A percentile compares a stretch with the other conserved stretches of the same genome.
These are phyloP conservation scores for Prunus persica DNA, from an alignment of 306 rosid genomes.

Conservation along the genomic window DNA sequence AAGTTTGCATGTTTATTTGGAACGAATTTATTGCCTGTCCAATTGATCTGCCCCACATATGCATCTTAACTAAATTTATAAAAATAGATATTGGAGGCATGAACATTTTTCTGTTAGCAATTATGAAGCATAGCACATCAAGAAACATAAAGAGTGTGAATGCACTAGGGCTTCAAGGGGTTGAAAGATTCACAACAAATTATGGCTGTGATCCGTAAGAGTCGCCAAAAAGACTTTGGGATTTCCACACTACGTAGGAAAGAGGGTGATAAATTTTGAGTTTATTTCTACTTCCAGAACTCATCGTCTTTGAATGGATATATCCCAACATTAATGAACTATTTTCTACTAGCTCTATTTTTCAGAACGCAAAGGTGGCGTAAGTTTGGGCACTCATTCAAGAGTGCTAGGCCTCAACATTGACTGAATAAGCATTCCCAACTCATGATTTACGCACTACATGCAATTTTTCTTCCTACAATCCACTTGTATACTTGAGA, in stretches of 20 bases:
- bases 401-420: not conserved
- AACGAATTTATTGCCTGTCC: no score
- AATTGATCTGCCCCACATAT: no score
- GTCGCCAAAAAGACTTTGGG: conserved; percentile 5
- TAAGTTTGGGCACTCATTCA: not conserved
- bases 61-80: no score
- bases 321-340: not conserved
- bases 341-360: no score
- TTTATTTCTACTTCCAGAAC: conserved; percentile 21
- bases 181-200: conserved; percentile 22
- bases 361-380: not conserved
- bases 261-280: not conserved
- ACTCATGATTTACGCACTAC: no score
- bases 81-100: no score
- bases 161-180: not conserved
- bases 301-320: conserved; percentile 32
- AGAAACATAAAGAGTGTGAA: conserved; percentile 32
- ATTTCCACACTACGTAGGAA: conserved; percentile 12
- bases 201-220: not conserved
- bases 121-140: not conserved
- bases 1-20: no score
- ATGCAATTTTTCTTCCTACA: no score
- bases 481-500: no score
- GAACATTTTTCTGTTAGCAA: no score
- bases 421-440: no score